These are phyloP conservation scores for Davidsoniella virescens DNA, from an alignment of 2,329 filamentous ascomycete species.

Conservation along the genomic window DNA sequence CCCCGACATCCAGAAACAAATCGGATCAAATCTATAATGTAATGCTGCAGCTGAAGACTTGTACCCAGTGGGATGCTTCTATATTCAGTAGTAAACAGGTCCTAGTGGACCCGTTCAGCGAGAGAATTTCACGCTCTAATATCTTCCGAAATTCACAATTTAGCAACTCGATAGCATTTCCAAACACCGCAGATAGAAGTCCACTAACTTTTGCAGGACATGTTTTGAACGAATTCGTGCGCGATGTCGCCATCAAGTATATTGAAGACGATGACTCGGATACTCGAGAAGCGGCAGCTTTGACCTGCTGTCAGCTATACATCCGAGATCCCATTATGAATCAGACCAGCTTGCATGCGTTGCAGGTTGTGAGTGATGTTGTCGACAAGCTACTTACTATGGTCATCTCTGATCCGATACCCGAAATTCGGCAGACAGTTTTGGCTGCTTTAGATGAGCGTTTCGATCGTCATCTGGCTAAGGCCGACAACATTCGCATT, in stretches of 20 bases:
- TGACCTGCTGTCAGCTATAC: constrained; percentile 96
- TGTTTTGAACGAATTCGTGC: constrained; percentile 93
- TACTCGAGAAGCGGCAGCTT: constrained; percentile 80
- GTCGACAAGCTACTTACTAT: constrained; percentile 94
- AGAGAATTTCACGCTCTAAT: too few relatives aligned
- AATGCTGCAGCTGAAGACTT: neutral
- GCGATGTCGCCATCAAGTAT: constrained; percentile 94
- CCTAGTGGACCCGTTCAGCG: neutral
- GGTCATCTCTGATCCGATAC: constrained; percentile 79
- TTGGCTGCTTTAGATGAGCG: constrained; percentile 78
- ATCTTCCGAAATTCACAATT: neutral
- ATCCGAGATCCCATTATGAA: constrained; percentile 94
- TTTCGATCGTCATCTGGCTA: constrained; percentile 91
- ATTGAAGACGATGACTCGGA: constrained; percentile 91
- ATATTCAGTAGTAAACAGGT: neutral
- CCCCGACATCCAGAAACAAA: constrained; percentile 11
- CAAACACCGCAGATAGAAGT: neutral
- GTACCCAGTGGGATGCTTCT: constrained; percentile 3
- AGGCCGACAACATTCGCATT: constrained; percentile 92
- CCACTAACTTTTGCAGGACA: constrained; percentile 36
- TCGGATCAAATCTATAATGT: too few relatives aligned
- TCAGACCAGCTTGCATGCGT: constrained; percentile 90
- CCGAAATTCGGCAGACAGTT: constrained; percentile 77
- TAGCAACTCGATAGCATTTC: constrained; percentile 5
- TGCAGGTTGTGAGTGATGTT: constrained; percentile 93